These are phyloP conservation scores for Phaeotremella skinneri DNA, from an alignment of 768 basidiomycete species.

Conservation along the genomic window DNA sequence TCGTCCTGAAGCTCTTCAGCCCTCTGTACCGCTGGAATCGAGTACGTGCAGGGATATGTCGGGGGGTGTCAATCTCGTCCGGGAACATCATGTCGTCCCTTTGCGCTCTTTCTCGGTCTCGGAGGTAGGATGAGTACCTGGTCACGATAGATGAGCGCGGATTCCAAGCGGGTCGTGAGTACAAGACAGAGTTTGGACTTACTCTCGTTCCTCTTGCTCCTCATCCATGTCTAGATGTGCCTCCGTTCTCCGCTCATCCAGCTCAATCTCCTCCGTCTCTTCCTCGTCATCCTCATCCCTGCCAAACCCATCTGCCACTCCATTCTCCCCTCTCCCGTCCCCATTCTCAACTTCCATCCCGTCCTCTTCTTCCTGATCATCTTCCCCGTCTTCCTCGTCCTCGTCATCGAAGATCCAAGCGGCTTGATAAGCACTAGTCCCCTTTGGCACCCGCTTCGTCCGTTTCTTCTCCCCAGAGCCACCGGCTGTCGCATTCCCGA, in stretches of 20 bases:
- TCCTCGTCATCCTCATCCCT: conserved; percentile 57
- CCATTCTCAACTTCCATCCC: conserved; percentile 42
- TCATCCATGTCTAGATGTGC: conserved; percentile 57
- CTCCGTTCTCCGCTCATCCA: conserved; percentile 56
- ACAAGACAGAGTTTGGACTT: conserved; percentile 44
- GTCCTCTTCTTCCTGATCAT: conserved; percentile 55
- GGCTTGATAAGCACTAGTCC: conserved; percentile 95
- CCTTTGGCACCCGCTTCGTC: conserved; percentile 84
- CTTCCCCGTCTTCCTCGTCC: conserved; percentile 62
- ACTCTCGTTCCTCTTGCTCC: conserved; percentile 86
- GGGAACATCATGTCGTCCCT: conserved; percentile 84
- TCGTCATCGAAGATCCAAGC: conserved; percentile 90
- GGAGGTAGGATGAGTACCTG: conserved; percentile 50
- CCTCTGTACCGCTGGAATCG: conserved; percentile 93
- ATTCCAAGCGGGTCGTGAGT: conserved; percentile 3
- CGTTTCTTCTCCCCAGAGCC: conserved; percentile 66
- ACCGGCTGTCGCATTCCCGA: conserved; percentile 55
- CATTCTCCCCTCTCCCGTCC: conserved; percentile 46
- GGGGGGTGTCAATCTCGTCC: conserved; percentile 93
- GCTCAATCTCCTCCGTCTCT: conserved; percentile 60
- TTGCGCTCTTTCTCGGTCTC: conserved; percentile 55
- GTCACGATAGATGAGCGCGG: conserved; percentile 61
- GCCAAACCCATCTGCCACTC: conserved; percentile 31
- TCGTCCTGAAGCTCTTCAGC: conserved; percentile 85
- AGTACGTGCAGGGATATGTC: conserved; percentile 70